Evolutionary conservation across 345 rosid genomes (phyloP).

Genomic region (Rhodamnia argentea): DNA sequence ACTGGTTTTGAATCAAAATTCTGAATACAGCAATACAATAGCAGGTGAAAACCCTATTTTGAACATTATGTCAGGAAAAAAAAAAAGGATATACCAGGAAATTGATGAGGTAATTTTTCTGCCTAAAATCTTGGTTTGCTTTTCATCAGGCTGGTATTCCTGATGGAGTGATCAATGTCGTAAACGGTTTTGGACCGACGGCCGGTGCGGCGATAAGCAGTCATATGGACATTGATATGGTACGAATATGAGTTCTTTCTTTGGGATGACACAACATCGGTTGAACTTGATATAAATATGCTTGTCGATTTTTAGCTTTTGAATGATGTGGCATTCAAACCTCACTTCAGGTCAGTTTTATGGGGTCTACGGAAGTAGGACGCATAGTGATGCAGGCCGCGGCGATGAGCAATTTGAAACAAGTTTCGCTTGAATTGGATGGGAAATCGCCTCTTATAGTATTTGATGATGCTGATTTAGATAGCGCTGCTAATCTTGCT

Average conservation of each 20-base stretch:
- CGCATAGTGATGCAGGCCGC: slow-evolving; percentile 57
- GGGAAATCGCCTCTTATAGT: slow-evolving; percentile 81
- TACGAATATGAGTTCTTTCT: background rate
- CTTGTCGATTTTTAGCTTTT: background rate
- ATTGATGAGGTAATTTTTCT: background rate
- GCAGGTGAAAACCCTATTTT: background rate
- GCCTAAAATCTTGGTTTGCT: background rate
- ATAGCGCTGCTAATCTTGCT: slow-evolving; percentile 46
- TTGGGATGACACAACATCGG: background rate
- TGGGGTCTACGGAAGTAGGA: slow-evolving; percentile 79
- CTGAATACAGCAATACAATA: background rate
- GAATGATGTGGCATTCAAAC: background rate
- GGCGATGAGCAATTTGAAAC: slow-evolving; percentile 65
- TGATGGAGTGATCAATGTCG: slow-evolving; percentile 75
- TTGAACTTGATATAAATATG: background rate
- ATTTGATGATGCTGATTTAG: slow-evolving; percentile 64
- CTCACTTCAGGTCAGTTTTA: slow-evolving; percentile 50
- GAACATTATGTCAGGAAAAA: background rate
- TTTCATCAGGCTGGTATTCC: slow-evolving; percentile 63
- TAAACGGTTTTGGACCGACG: slow-evolving; percentile 66
- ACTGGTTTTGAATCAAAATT: background rate
- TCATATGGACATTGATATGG: slow-evolving; percentile 84
- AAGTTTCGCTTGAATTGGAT: slow-evolving; percentile 61
- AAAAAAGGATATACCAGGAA: background rate
- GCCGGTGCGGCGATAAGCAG: slow-evolving; percentile 78